phyloP scores from a whole-genome alignment of 1,284 basidiomycete genomes.

The Puccinia hordei region DNA sequence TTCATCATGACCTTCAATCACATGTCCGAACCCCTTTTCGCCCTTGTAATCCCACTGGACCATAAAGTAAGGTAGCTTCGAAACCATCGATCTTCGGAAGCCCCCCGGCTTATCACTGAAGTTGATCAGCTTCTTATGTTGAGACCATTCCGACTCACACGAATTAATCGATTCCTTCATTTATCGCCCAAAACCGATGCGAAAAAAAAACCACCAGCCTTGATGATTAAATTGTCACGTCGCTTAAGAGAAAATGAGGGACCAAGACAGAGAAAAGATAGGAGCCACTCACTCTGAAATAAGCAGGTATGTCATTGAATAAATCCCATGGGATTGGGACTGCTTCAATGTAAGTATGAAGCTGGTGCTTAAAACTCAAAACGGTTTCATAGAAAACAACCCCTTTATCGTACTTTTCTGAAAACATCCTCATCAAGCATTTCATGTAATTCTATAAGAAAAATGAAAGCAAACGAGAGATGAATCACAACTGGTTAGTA shows the following conservation, averaged over 20 bases:
- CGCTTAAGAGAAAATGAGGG: conserved; percentile 19
- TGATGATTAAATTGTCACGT: conserved; percentile 7
- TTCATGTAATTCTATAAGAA: conserved; percentile 87
- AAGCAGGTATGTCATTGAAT: conserved; percentile 82
- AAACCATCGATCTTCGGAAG: conserved; percentile 87
- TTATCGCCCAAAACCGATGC: neutral
- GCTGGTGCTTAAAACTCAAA: conserved; percentile 78
- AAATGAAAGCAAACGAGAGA: conserved; percentile 16
- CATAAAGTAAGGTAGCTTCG: conserved; percentile 97
- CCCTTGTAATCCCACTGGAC: conserved; percentile 97
- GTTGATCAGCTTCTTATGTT: conserved; percentile 93
- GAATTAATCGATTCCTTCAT: conserved; percentile 81
- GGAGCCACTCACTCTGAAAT: conserved; percentile 72
- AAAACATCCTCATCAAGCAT: conserved; percentile 90
- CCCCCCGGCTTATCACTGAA: conserved; percentile 84
- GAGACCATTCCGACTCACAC: conserved; percentile 93
- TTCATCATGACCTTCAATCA: conserved; percentile 81
- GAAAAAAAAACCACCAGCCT: neutral
- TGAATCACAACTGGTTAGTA: neutral
- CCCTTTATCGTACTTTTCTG: conserved; percentile 76
- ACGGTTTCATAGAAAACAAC: conserved; percentile 94
- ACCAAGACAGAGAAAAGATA: conserved; percentile 40
- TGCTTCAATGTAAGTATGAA: conserved; percentile 86
- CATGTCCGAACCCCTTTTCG: conserved; percentile 93
- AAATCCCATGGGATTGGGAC: conserved; percentile 82